Evolutionary conservation across 2,329 filamentous ascomycete genomes (phyloP).

Genomic region (Zymoseptoria ardabiliae): DNA sequence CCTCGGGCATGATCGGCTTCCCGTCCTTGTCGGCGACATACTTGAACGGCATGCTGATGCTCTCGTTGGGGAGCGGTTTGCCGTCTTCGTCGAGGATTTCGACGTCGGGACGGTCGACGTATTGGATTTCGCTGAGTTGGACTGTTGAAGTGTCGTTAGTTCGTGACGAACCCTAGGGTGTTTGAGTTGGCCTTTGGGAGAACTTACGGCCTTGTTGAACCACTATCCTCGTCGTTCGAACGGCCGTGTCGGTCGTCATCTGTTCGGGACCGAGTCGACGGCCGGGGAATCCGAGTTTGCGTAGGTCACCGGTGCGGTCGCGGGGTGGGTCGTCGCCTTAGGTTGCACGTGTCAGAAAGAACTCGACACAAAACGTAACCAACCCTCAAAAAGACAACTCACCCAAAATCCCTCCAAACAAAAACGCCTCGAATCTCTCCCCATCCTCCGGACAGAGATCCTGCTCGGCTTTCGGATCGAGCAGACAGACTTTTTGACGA

Average conservation of each 20-base stretch:
- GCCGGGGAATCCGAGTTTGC: conserved; percentile 85
- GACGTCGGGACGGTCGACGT: conserved; percentile 82
- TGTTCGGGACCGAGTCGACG: conserved; percentile 84
- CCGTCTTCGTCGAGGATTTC: conserved; percentile 60
- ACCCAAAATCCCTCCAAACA: conserved; percentile 93
- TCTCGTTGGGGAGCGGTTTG: conserved; percentile 57
- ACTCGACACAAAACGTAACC: too few species aligned
- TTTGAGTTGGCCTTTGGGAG: background rate
- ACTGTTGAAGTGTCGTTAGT: conserved; percentile 44
- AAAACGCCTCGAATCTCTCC: conserved; percentile 75
- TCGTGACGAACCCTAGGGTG: background rate
- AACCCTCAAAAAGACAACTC: too few species aligned
- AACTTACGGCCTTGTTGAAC: conserved; percentile 70
- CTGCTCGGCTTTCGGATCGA: conserved; percentile 76
- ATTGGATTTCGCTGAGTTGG: conserved; percentile 68
- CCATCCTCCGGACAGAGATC: conserved; percentile 81
- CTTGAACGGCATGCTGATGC: conserved; percentile 95
- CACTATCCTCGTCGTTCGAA: conserved; percentile 84
- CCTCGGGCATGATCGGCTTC: conserved; percentile 87
- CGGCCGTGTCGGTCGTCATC: conserved; percentile 98
- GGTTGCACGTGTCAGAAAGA: background rate
- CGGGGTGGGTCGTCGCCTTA: conserved; percentile 12
- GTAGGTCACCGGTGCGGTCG: conserved; percentile 93
- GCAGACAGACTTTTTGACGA: conserved; percentile 73
- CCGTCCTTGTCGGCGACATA: conserved; percentile 74